A percentile compares a stretch with the other conserved stretches of the same genome.
phyloP scores from a whole-genome alignment of 176 grass and related monocot species.

The Alloteropsis semialata region DNA sequence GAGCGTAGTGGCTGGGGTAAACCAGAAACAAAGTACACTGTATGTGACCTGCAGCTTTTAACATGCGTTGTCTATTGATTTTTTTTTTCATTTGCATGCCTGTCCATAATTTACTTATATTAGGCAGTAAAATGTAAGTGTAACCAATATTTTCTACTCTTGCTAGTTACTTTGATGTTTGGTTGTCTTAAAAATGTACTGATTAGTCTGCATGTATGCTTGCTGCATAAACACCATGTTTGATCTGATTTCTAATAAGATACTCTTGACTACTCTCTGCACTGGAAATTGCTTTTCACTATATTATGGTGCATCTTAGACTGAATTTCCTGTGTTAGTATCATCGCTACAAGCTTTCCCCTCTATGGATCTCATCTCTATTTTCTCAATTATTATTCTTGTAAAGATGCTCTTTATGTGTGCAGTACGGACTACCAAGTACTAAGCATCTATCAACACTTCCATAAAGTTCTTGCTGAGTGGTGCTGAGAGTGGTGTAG shows the following conservation, averaged over 20 bases:
- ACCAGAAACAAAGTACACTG: conserved; percentile 94
- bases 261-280: conserved; percentile 12
- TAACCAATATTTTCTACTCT: not conserved
- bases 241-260: not conserved
- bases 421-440: not conserved
- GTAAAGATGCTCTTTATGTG: not conserved
- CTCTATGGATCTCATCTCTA: not conserved
- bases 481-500: not conserved
- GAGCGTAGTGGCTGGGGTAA: conserved; percentile 98
- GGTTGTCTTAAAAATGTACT: not conserved
- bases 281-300: not conserved
- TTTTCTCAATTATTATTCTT: not conserved
- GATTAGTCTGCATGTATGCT: not conserved
- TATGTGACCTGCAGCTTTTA: conserved; percentile 40
- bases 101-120: not conserved
- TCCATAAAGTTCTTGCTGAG: not conserved
- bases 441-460: conserved; percentile 9
- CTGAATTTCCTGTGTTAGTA: not conserved
- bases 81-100: conserved; percentile 6
- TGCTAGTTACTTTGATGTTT: not conserved
- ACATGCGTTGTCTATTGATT: not conserved
- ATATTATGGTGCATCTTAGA: not conserved
- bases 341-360: not conserved
- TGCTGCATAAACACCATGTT: not conserved
- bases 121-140: not conserved